phyloP scores from a whole-genome alignment of 495 filamentous ascomycete species.

The Lasiosphaeria miniovina region DNA sequence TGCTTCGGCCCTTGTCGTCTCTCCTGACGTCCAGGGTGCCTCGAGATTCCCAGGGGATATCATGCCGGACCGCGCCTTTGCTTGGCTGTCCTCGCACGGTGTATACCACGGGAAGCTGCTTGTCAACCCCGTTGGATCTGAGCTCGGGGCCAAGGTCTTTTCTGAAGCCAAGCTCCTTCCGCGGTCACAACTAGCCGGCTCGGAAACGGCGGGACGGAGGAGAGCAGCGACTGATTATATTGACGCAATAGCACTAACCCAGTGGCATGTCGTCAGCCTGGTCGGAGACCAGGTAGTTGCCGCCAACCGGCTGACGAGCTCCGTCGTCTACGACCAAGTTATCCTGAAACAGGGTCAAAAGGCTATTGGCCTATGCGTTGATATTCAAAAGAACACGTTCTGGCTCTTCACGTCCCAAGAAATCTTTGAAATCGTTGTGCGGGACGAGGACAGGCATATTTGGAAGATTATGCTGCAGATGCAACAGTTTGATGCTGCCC shows the following conservation, averaged over 20 bases:
- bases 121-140: constrained; percentile 42
- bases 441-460: constrained; percentile 86
- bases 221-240: constrained; percentile 66
- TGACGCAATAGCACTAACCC: constrained; percentile 77
- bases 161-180: constrained; percentile 71
- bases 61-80: constrained; percentile 68
- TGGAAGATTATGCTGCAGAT: constrained; percentile 87
- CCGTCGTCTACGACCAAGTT: constrained; percentile 78
- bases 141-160: constrained; percentile 65
- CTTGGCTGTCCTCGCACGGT: constrained; percentile 85
- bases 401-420: constrained; percentile 90
- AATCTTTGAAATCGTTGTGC: constrained; percentile 88
- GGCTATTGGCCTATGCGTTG: constrained; percentile 75
- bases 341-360: constrained; percentile 79
- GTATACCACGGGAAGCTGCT: constrained; percentile 81
- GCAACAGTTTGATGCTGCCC: constrained; percentile 82
- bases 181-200: constrained; percentile 64
- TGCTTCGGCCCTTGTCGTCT: constrained; percentile 65
- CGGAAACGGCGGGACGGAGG: constrained; percentile 62
- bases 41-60: constrained; percentile 26
- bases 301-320: constrained; percentile 79
- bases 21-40: constrained; percentile 63
- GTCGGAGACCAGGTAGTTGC: constrained; percentile 78
- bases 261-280: constrained; percentile 88
- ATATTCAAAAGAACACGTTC: constrained; percentile 89